Percentiles rank a stretch among this genome's conserved stretches.
phyloP scores from a whole-genome alignment of 129 eudicot genomes.

The Deinandra increscens region DNA sequence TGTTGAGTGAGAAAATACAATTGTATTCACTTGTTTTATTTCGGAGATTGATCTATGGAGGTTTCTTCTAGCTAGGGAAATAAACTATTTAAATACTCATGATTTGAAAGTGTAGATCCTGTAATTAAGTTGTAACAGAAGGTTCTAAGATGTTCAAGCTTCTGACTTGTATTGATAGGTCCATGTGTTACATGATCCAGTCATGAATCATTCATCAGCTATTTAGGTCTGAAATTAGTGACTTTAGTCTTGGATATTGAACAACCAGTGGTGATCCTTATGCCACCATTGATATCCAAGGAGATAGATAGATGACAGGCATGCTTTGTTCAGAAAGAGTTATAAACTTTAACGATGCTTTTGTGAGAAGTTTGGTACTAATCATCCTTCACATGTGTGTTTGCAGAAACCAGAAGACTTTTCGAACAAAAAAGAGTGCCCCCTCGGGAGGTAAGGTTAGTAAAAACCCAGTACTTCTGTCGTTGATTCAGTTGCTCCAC shows the following conservation, averaged over 20 bases:
- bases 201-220: neutral
- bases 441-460: too few species aligned
- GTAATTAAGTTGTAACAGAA: neutral
- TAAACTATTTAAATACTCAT: neutral
- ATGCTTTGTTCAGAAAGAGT: constrained; percentile 9
- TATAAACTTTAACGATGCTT: too few species aligned
- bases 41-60: neutral
- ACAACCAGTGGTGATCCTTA: neutral
- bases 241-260: neutral
- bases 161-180: neutral
- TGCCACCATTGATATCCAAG: too few species aligned
- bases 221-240: neutral
- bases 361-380: too few species aligned
- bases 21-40: neutral
- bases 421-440: too few species aligned
- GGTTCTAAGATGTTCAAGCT: constrained; percentile 13
- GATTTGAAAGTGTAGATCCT: neutral
- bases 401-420: too few species aligned
- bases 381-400: too few species aligned
- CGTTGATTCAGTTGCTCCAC: too few species aligned
- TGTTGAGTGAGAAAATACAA: neutral
- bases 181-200: constrained; percentile 1
- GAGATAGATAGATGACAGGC: neutral
- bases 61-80: too few species aligned
- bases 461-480: too few species aligned